Base-by-base conservation (phyloP, 2,329 filamentous ascomycete genomes). In the Trichoderma koningiopsis region DNA sequence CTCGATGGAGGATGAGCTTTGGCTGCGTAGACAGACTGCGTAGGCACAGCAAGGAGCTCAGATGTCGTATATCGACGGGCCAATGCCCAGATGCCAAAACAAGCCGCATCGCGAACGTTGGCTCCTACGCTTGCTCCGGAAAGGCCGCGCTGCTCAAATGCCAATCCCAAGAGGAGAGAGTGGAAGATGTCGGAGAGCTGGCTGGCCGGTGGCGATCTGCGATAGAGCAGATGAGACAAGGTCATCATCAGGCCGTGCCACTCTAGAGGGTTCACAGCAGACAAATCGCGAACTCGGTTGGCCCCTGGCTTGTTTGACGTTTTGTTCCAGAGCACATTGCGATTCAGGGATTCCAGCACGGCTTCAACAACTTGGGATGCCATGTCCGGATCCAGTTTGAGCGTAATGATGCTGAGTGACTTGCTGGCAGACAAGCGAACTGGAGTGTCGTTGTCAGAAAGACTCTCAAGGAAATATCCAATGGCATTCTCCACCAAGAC, bases 201-300 rank as follows among this genome's bases (percentile, higher is more conserved):
- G 3, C 85, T 80, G 0, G 88, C 85, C 0, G 93, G 91, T 6
- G 94, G 91, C 0, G 94, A 94, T 49, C 91, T 89, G 63, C 93
- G 89, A 80, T 97, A 97, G 1, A 98, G 84, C 1, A 97, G 82
- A 78, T 98, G 93, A 0, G 93, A 90, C 3, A 99, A 83, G 0
- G 96, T 96, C 56, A 99, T 85, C 75, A 94, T 94, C 47, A 97
- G 80, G 0, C 96, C 96, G 78, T 99, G 96, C 96, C 96, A 99
- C 79, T 91, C 89, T 31, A 95, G 84, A 19, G 92, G 87, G 77
- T 96, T 90, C 16, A 96, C 93, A 10, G 90, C 89, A 53, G 89
- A 89, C 43, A 97, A 82, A 76, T 96, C 89, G 52, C 86, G 83
- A 19, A 75, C 77, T 2, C 79, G 78, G 52, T 80, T 77, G 7